Evolutionary conservation across 805 yeast genomes (phyloP), one percentile per base, ranked within the genome.

Genomic region (Candida khao-thaluensis): DNA sequence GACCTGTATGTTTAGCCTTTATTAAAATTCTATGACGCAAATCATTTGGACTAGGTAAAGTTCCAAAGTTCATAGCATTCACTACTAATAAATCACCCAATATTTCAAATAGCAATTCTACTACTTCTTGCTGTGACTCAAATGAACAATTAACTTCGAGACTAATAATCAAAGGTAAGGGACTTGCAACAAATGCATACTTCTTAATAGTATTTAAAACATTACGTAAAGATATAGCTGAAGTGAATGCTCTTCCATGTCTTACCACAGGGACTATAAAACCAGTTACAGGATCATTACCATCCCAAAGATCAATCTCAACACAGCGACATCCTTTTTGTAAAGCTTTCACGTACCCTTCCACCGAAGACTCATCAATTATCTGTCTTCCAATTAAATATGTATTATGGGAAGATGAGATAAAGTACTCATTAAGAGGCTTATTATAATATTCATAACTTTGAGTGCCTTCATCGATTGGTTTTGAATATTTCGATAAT

Each of bases 241-340:
- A 71, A 0, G 98, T 87, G 45, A 93, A 77, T 0, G 95, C 79
- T 35, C 82, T 65, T 0, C 99, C 99, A 60, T 93, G 99, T 20
- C 85, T 83, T 0, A 93, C 96, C 0, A 86, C 76, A 0, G 99
- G 99, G 5, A 34, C 24, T 2, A 21, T 17, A 0, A 83, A 90
- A 9, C 37, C 44, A 4, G 63, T 56, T n/a, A 44, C 59, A 7
- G 35, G 33, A 23, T 76, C 80, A 16, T 82, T 85, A 10, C 69
- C 69, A 64, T 91, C 96, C 99, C 99, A 93, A 15, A 93, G 71
- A 59, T 93, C 99, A 28, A 93, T 79, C 54, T 93, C 99, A n/a
- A 93, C 71, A 46, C 96, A 90, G 31, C 96, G 71, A 52, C 98
- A 93, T 1, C 99, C 98, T 39, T 89, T 76, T 56, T 89, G 96